Percentiles rank a stretch among this genome's conserved stretches.
phyloP scores from a whole-genome alignment of 2,329 filamentous ascomycete species.

The Trichoderma semiorbis region DNA sequence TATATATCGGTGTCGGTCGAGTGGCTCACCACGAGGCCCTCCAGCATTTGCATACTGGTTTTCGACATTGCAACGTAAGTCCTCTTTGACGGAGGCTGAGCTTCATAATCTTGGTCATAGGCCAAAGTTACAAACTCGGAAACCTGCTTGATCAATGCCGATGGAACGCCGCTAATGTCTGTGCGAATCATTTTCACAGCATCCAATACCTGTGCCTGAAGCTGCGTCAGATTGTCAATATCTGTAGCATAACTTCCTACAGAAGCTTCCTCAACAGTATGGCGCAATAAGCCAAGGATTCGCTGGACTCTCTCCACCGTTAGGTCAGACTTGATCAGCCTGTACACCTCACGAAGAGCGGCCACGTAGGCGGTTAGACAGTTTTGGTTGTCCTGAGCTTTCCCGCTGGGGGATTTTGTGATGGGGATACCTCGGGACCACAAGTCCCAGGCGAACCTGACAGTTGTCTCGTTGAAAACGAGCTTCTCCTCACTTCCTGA shows the following conservation, averaged over 20 bases:
- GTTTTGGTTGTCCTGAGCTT: slow-evolving; percentile 66
- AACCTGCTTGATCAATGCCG: slow-evolving; percentile 65
- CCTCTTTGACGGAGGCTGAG: slow-evolving; percentile 49
- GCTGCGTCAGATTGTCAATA: slow-evolving; percentile 66
- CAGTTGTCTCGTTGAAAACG: slow-evolving; percentile 47
- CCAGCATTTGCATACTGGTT: slow-evolving; percentile 68
- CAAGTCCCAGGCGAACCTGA: slow-evolving; percentile 63
- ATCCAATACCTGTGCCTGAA: slow-evolving; percentile 68
- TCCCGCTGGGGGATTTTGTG: slow-evolving; percentile 33
- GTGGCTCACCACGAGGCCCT: slow-evolving; percentile 57
- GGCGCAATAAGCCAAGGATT: slow-evolving; percentile 68
- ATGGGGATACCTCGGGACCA: slow-evolving; percentile 66
- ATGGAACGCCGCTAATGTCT: slow-evolving; percentile 61
- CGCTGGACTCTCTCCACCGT: slow-evolving; percentile 58
- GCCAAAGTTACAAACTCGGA: slow-evolving; percentile 70
- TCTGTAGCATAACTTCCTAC: slow-evolving; percentile 67
- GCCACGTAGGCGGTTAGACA: slow-evolving; percentile 83
- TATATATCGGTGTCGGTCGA: slow-evolving; percentile 66
- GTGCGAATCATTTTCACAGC: slow-evolving; percentile 65
- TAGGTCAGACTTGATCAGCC: slow-evolving; percentile 64
- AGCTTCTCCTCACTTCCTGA: slow-evolving; percentile 42
- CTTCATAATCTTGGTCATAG: slow-evolving; percentile 46
- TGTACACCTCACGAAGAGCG: slow-evolving; percentile 73
- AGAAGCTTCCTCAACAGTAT: slow-evolving; percentile 68
- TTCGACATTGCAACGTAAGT: slow-evolving; percentile 91